These are phyloP conservation scores for Penicillium concentricum DNA, from an alignment of 2,329 filamentous ascomycete species.

Conservation along the genomic window DNA sequence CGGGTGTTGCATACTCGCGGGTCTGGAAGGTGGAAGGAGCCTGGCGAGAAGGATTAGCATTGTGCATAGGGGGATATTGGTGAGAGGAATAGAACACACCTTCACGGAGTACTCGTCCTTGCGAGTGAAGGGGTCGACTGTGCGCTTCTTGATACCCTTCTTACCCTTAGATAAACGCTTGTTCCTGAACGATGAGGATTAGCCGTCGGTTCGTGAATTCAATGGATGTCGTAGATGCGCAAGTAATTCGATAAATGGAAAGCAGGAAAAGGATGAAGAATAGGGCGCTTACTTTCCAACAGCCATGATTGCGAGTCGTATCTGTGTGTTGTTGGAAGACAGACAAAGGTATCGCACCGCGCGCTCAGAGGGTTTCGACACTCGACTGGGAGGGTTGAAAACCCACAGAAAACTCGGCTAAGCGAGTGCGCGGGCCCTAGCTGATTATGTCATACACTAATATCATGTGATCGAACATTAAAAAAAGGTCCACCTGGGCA, in stretches of 20 bases:
- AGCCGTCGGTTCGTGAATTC: slow-evolving; percentile 14
- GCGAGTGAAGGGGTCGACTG: slow-evolving; percentile 92
- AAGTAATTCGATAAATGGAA: slow-evolving; percentile 8
- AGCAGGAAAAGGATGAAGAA: slow-evolving; percentile 6
- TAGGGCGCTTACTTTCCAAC: slow-evolving; percentile 66
- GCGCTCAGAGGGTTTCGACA: slow-evolving; percentile 40
- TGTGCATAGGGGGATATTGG: neutral
- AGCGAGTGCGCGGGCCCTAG: slow-evolving; percentile 43
- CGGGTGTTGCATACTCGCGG: slow-evolving; percentile 73
- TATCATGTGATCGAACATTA: slow-evolving; percentile 21
- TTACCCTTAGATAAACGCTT: slow-evolving; percentile 99
- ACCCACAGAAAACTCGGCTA: slow-evolving; percentile 49
- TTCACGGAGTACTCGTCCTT: slow-evolving; percentile 99
- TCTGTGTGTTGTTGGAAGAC: slow-evolving; percentile 42
- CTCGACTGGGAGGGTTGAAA: slow-evolving; percentile 38
- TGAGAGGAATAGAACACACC: slow-evolving; percentile 50
- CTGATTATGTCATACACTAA: slow-evolving; percentile 29
- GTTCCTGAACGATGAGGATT: slow-evolving; percentile 63
- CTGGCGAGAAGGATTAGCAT: slow-evolving; percentile 46
- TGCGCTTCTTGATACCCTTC: slow-evolving; percentile 99
- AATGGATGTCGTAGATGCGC: slow-evolving; percentile 1
- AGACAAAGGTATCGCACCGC: slow-evolving; percentile 44
- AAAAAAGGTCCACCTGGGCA: neutral
- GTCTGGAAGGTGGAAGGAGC: slow-evolving; percentile 93
- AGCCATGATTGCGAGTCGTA: slow-evolving; percentile 70